Evolutionary conservation across 139 green algal species (phyloP), one percentile per base, ranked within the genome.

Genomic region (Edaphochlamys debaryana): DNA sequence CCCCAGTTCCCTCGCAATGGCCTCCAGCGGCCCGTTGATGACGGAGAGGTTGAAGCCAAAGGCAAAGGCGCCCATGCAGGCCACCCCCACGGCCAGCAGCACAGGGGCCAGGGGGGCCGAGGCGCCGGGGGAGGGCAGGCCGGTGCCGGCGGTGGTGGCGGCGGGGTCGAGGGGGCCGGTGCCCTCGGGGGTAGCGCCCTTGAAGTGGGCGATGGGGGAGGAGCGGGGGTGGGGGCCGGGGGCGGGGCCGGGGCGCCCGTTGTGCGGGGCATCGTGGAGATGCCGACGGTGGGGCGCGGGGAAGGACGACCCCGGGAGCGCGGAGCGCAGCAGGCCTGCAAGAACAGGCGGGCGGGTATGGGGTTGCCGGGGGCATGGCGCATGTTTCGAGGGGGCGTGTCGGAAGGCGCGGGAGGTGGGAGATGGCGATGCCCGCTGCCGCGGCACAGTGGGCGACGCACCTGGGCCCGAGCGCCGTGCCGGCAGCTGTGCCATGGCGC

Each of bases 21-120:
- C 84, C 42, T 96, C 92, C 54, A 99, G 90, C 0, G 96, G 94
- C 1, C 96, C 96, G 68, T 99, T 99, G 25, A 99, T 87, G 34
- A 98, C 91, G 1, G 89, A 94, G 27, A 98, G 87, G 80, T 98
- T 93, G 88, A 94, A 97, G 23, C 95, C 95, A 81, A 98, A 98
- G 5, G 85, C 75, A 22, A 98, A 90, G n/a, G 93, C 94, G 22
- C 95, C 95, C 60, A 89, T 71, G 75, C 83, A 88, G 15, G 94
- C 92, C 25, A 98, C 80, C 36, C 64, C 75, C 29, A 96, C 93
- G 41, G 82, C 67, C 30, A 79, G 38, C 7, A 94, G 72, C n/a
- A 95, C 92, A 8, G 85, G 75, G 0, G 37, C 70, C 32, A 91
- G 71, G 13, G 83, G 82, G 22, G 69, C 80, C 13, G 34, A 11